Base-by-base conservation (phyloP, 1,284 basidiomycete species). In the Grifola frondosa region DNA sequence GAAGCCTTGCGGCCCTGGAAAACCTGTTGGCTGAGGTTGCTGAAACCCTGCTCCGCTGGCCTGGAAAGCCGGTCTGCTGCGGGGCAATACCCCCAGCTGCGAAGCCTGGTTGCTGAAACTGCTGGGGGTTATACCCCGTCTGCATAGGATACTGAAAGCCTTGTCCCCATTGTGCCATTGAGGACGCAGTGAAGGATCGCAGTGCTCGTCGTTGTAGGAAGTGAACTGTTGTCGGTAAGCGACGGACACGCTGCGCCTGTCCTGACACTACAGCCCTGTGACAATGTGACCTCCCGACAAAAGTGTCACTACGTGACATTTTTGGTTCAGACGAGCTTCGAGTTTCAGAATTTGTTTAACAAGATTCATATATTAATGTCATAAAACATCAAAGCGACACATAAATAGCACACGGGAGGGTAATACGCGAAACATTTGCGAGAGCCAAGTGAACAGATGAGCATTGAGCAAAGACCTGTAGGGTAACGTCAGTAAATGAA, bases 121-220 rank as follows among this genome's bases (percentile, higher is more conserved):
- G 61, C 43, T 70, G 67, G 15, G 69, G 68, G 40, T 74, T 71
- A 59, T 71, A 83, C 39, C 85, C 81, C 2, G 81, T 81, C 48
- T 77, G 75, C 60, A 75, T 66, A 20, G 81, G 76, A 54, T 78
- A 78, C 57, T 79, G 77, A 15, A 69, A 81, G 61, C 74, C 68
- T 48, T 80, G 78, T 45, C 75, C 75, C 84, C 84, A 87, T 65
- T 87, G 76, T 46, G 74, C 66, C 76, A 77, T 78, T 30, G 42
- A 32, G 22, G 46, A n/a, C n/a, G n/a, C n/a, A n/a, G n/a, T n/a
- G n/a, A n/a, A 25, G 22, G 16, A 31, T 49, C 33, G 47, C 49
- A 13, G 51, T 47, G 30, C 37, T 22, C 30, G 48, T 46, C 29
- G 45, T 39, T 35, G 43, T 43, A 30, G 42, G 33, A 26, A 36